These are phyloP conservation scores for Calvatia gigantea DNA, from an alignment of 768 basidiomycete species.

Conservation along the genomic window DNA sequence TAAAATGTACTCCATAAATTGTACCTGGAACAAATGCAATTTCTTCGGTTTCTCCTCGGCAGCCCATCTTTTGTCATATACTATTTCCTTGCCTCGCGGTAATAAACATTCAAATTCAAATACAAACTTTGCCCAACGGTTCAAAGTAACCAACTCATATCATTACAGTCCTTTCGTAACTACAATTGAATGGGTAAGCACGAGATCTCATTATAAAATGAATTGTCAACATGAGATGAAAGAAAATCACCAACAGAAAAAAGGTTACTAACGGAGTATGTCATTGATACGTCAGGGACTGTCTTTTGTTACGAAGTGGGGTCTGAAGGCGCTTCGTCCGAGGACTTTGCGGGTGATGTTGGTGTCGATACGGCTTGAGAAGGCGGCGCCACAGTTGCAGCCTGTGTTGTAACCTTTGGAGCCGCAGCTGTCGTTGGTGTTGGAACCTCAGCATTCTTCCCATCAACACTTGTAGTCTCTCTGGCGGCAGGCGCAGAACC, in stretches of 20 bases:
- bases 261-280: not conserved
- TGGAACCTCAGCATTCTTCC: not conserved
- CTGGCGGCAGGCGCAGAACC: constrained; percentile 6
- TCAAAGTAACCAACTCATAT: too few relatives aligned
- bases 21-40: too few relatives aligned
- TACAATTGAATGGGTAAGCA: not conserved
- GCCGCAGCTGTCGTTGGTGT: not conserved
- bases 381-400: not conserved
- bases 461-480: not conserved
- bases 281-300: not conserved
- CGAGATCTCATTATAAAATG: constrained; percentile 1
- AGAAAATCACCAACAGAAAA: not conserved
- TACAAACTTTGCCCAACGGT: too few relatives aligned
- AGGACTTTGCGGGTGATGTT: not conserved
- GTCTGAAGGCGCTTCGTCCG: not conserved
- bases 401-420: not conserved
- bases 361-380: not conserved
- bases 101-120: too few relatives aligned
- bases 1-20: too few relatives aligned
- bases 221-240: not conserved
- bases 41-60: too few relatives aligned
- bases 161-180: not conserved
- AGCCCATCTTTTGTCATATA: too few relatives aligned
- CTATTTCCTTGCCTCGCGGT: too few relatives aligned
- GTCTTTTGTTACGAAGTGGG: not conserved